These are phyloP conservation scores for Neurospora sp. DNA, from an alignment of 495 filamentous ascomycete genomes.

Conservation along the genomic window DNA sequence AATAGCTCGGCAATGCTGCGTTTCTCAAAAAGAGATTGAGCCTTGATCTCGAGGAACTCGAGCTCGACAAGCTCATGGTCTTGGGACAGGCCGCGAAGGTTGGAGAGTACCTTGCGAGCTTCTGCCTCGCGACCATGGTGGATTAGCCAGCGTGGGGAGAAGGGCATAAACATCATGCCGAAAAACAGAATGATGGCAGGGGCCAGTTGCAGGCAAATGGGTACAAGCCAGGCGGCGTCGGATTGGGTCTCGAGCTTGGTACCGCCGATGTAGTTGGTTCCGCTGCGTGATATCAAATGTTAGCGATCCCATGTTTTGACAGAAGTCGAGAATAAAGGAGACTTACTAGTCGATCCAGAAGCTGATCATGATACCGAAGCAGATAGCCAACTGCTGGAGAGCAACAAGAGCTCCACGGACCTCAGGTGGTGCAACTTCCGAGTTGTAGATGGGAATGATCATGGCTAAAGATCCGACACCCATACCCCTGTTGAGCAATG, in stretches of 20 bases:
- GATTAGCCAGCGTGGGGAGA: slow-evolving; percentile 70
- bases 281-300: slow-evolving; percentile 19
- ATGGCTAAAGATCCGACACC: slow-evolving; percentile 60
- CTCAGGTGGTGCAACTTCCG: slow-evolving; percentile 52
- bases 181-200: slow-evolving; percentile 50
- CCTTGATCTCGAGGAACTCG: slow-evolving; percentile 76
- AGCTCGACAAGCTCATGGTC: slow-evolving; percentile 60
- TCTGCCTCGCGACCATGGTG: slow-evolving; percentile 66
- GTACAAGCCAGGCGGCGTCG: slow-evolving; percentile 60
- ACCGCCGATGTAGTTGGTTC: slow-evolving; percentile 70
- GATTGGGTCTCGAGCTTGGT: slow-evolving; percentile 47
- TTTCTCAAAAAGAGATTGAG: slow-evolving; percentile 71
- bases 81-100: slow-evolving; percentile 47
- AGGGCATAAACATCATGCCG: slow-evolving; percentile 75
- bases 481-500: slow-evolving; percentile 39
- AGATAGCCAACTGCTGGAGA: slow-evolving; percentile 72
- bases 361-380: slow-evolving; percentile 70
- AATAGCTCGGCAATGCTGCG: slow-evolving; percentile 61
- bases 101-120: slow-evolving; percentile 55
- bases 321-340: background rate
- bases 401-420: slow-evolving; percentile 63
- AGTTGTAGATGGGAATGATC: slow-evolving; percentile 61
- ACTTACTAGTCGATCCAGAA: slow-evolving; percentile 72
- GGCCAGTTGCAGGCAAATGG: slow-evolving; percentile 51
- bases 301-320: slow-evolving; percentile 11